phyloP scores from a whole-genome alignment of 371 early-diverging fungal species.

The Cokeromyces recurvatus region DNA sequence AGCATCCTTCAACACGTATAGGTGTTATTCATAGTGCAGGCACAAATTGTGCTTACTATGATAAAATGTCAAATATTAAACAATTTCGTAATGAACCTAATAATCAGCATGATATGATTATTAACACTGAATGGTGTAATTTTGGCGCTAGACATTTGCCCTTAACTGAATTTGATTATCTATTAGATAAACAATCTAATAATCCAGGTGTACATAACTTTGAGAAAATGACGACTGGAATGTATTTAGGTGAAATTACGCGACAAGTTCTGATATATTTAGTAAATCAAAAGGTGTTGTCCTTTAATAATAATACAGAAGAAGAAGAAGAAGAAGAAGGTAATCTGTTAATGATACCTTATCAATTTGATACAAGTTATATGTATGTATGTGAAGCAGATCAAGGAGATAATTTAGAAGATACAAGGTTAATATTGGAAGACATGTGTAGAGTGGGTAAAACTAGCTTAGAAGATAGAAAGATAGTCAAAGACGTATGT shows the following conservation, averaged over 20 bases:
- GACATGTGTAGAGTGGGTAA: slow-evolving; percentile 37
- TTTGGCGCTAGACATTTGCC: slow-evolving; percentile 68
- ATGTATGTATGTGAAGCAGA: slow-evolving; percentile 60
- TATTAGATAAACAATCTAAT: slow-evolving; percentile 68
- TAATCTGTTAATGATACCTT: slow-evolving; percentile 43
- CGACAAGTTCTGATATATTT: slow-evolving; percentile 75
- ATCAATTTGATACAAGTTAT: slow-evolving; percentile 78
- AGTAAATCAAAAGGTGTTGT: slow-evolving; percentile 58
- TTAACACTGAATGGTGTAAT: slow-evolving; percentile 87
- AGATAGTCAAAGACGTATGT: slow-evolving; percentile 39
- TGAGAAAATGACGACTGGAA: slow-evolving; percentile 92
- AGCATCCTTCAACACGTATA: slow-evolving; percentile 79
- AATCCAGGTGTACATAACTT: slow-evolving; percentile 77
- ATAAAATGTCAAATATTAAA: slow-evolving; percentile 31
- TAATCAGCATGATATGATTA: slow-evolving; percentile 63
- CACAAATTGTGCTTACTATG: slow-evolving; percentile 89
- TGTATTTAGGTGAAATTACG: slow-evolving; percentile 90
- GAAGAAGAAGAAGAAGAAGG: slow-evolving; percentile 37
- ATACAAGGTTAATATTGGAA: slow-evolving; percentile 40
- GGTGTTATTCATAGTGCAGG: slow-evolving; percentile 94
- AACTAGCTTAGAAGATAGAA: slow-evolving; percentile 34
- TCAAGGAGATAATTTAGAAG: slow-evolving; percentile 26
- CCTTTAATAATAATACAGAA: slow-evolving; percentile 43
- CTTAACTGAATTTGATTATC: slow-evolving; percentile 72
- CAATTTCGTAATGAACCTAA: slow-evolving; percentile 14